Base-by-base conservation (phyloP, 23 red algal species). In the Gracilaria caudata region DNA sequence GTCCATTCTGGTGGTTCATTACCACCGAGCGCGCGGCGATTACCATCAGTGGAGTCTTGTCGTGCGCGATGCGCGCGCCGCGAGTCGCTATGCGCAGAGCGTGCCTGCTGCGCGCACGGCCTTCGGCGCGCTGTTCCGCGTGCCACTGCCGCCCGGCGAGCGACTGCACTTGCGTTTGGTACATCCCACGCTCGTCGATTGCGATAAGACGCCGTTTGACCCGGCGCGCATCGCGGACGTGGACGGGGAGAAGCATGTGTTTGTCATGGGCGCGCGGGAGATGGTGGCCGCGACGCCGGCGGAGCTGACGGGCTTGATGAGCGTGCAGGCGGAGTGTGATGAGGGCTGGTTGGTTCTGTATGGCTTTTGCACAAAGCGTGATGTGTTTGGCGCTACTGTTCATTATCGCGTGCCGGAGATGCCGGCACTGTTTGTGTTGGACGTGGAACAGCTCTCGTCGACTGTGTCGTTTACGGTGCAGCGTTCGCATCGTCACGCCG, bases 1-100 rank as follows among this genome's bases (percentile, higher is more conserved):
- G 68, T 11, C 76, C 13, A 25, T 36, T 25, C 80, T 84, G 9
- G 60, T 84, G 10, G 63, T 89, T n/a, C 85, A 89, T 32, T 89
- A 89, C 72, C 72, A 89, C 59, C 85, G 85, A 38, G 34, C 74
- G 25, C 33, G 41, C 16, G 43, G 20, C 33, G 44, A 75, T 25
- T 61, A 75, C 51, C 72, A 89, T 36, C n/a, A 14, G 10, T 89
- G 85, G 85, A 8, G 12, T 28, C 85, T 89, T 45, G 13, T 53
- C 49, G 49, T 53, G 49, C 49, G 49, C 49, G 49, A 53, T 16
- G 23, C 55, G 51, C 10, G 61, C n/a, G 23, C 66, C 23, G 7
- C 21, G 8, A 9, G 19, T 39, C 4, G 55, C 16, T 84, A 68
- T 36, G 60, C 60, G 28, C 57, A 84, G 14, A 26, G 51, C 38